Conservation (phyloP, 352 stramenopile genomes). For the Achlya hypogyna region DNA sequence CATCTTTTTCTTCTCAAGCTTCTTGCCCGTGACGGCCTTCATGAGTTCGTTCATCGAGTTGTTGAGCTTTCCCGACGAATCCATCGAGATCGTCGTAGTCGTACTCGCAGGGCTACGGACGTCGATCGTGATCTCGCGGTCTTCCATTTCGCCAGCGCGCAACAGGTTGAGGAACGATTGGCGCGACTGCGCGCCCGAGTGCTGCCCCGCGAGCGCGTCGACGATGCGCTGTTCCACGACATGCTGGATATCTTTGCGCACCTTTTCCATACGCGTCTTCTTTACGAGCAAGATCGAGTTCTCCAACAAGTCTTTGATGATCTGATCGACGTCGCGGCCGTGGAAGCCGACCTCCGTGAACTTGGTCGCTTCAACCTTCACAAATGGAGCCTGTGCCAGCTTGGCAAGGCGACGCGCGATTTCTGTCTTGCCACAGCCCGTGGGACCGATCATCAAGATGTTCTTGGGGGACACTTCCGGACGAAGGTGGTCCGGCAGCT, state of each 20-base stretch:
- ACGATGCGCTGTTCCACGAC: slow-evolving; percentile 94
- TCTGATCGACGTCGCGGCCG: slow-evolving; percentile 96
- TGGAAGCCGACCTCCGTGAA: slow-evolving; percentile 99
- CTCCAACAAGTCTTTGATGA: slow-evolving; percentile 98
- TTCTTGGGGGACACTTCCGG: slow-evolving; percentile 97
- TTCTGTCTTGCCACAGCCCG: slow-evolving; percentile 97
- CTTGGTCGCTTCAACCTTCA: slow-evolving; percentile 98
- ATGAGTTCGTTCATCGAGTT: slow-evolving; percentile 58
- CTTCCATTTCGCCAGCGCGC: slow-evolving; percentile 63
- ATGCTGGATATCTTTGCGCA: slow-evolving; percentile 87
- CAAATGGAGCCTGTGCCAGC: slow-evolving; percentile 95
- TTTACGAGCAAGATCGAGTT: slow-evolving; percentile 95
- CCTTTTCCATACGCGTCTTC: slow-evolving; percentile 89
- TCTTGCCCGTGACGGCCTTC: slow-evolving; percentile 71
- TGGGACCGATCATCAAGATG: slow-evolving; percentile 99
- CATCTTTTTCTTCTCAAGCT: slow-evolving; percentile 89
- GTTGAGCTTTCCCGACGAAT: slow-evolving; percentile 61
- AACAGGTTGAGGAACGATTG: slow-evolving; percentile 92
- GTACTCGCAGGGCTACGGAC: slow-evolving; percentile 41
- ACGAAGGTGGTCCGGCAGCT: slow-evolving; percentile 83
- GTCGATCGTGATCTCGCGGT: slow-evolving; percentile 70
- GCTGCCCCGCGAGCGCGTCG: slow-evolving; percentile 88
- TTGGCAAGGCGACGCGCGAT: slow-evolving; percentile 96
- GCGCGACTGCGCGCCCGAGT: slow-evolving; percentile 67
- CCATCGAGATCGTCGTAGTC: slow-evolving; percentile 53